phyloP scores from a whole-genome alignment of 768 basidiomycete genomes.

The Macrolepiota dolichaula region DNA sequence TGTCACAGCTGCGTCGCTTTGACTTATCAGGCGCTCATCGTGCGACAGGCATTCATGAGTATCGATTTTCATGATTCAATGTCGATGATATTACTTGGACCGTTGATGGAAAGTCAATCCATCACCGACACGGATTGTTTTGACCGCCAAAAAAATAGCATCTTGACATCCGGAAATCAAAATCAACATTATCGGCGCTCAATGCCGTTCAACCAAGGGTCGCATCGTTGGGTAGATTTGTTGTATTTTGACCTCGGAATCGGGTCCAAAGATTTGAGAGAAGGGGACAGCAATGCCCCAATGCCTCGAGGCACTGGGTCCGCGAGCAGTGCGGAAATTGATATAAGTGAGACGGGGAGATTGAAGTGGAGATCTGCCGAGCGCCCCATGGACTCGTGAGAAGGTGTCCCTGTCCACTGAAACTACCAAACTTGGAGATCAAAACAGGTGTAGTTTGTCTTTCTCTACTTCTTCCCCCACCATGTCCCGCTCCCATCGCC shows the following conservation, averaged over 20 bases:
- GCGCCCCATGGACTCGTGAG: constrained; percentile 20
- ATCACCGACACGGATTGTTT: no score
- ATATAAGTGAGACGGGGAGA: not conserved
- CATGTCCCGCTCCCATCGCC: constrained; percentile 37
- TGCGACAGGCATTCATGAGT: not conserved
- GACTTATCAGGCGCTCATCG: not conserved
- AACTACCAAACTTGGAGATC: constrained; percentile 17
- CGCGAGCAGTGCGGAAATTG: not conserved
- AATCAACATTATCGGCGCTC: not conserved
- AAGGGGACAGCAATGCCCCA: not conserved
- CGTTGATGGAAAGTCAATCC: no score
- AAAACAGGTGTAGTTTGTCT: constrained; percentile 9
- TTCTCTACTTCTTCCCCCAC: constrained; percentile 12
- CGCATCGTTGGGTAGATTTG: not conserved
- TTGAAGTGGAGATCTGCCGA: constrained; percentile 14
- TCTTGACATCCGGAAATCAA: not conserved
- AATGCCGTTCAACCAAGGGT: not conserved
- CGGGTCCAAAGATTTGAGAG: not conserved
- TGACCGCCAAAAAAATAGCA: not conserved
- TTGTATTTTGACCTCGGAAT: not conserved
- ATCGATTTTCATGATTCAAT: no score
- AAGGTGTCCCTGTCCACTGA: constrained; percentile 18
- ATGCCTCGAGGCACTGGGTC: constrained; percentile 1
- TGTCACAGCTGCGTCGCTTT: not conserved
- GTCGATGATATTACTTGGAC: no score